Evolutionary conservation across 2,329 filamentous ascomycete species (phyloP).

Genomic region (Aspergillus spinulosporus): DNA sequence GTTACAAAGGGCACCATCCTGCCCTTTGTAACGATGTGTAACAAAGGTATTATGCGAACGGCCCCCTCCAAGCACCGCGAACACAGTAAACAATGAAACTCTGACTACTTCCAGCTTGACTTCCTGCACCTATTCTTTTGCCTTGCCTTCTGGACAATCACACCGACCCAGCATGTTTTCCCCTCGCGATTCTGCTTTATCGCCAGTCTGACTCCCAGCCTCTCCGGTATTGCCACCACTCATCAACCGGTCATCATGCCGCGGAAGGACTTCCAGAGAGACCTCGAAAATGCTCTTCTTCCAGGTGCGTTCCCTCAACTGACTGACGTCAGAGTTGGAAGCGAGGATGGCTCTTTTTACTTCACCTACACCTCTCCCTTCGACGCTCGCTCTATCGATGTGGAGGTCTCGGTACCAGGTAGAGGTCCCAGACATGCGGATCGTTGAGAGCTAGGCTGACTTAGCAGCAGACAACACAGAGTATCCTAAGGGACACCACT

Average conservation of each 20-base stretch:
- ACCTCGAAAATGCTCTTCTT: constrained; percentile 50
- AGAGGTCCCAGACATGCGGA: not conserved
- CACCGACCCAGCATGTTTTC: not conserved
- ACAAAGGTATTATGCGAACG: not conserved
- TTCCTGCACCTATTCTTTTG: not conserved
- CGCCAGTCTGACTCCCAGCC: not conserved
- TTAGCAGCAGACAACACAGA: constrained; percentile 54
- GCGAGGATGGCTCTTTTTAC: constrained; percentile 70
- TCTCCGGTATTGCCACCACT: not conserved
- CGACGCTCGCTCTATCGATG: constrained; percentile 30
- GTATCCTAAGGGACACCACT: constrained; percentile 61
- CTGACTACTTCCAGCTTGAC: not conserved
- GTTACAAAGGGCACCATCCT: no score
- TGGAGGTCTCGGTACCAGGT: constrained; percentile 46
- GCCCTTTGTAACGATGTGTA: not conserved
- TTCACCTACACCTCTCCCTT: constrained; percentile 55
- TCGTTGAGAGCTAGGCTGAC: constrained; percentile 11
- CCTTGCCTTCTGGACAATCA: not conserved
- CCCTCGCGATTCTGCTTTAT: not conserved
- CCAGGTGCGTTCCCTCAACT: constrained; percentile 51
- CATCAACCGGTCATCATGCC: constrained; percentile 54
- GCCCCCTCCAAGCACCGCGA: not conserved
- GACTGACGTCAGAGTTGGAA: constrained; percentile 58
- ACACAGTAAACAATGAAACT: not conserved
- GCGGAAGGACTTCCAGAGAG: constrained; percentile 63